Evolutionary conservation across 352 stramenopile species (phyloP).

Genomic region (Phytophthora constricta): DNA sequence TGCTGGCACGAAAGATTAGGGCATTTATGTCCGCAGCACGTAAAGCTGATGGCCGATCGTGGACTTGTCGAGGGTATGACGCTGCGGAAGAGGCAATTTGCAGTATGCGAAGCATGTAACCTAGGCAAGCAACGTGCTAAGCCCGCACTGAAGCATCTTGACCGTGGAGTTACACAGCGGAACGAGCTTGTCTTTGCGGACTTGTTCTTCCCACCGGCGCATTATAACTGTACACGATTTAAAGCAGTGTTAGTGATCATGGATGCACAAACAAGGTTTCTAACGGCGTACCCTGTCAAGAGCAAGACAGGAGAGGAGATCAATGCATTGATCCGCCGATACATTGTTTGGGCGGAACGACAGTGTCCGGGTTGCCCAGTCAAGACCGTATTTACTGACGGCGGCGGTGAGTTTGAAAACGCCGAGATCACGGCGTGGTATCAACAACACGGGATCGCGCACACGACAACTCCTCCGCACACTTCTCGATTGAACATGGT

Average conservation of each 20-base stretch:
- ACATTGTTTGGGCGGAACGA: neutral
- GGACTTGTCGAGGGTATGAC: no score
- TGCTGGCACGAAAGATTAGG: constrained; percentile 14
- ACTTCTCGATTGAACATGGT: no score
- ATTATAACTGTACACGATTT: neutral
- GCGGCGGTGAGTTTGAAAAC: neutral
- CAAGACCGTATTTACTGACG: neutral
- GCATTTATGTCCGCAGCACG: neutral
- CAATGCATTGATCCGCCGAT: neutral
- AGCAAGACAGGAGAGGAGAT: neutral
- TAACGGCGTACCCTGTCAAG: neutral
- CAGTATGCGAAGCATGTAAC: constrained; percentile 11
- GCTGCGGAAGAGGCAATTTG: constrained; percentile 1
- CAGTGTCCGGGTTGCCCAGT: neutral
- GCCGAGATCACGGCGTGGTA: neutral
- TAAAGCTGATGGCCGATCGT: no score
- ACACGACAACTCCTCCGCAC: no score
- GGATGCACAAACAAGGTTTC: neutral
- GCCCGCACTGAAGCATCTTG: neutral
- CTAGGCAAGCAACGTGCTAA: constrained; percentile 6
- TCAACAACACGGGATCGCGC: neutral
- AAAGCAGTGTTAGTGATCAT: neutral
- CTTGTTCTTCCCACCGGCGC: neutral
- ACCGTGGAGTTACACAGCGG: neutral
- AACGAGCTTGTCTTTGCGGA: constrained; percentile 4